phyloP scores from a whole-genome alignment of 2,329 filamentous ascomycete genomes.

The Xylaria sp. region DNA sequence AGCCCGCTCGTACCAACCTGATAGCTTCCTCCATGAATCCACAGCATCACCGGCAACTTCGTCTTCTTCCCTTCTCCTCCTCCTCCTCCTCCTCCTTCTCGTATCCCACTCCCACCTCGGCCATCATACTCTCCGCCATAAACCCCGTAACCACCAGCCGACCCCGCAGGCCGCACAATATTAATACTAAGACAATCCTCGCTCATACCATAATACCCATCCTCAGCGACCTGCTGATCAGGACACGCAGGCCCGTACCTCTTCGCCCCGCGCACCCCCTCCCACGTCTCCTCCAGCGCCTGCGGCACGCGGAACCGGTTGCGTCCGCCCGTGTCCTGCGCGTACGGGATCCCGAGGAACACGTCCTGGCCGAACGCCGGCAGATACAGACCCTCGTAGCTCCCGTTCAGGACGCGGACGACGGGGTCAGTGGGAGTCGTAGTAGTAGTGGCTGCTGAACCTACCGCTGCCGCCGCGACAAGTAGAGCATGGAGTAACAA shows the following conservation, averaged over 20 bases:
- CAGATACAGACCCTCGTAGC: conserved; percentile 51
- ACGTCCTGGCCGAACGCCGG: conserved; percentile 55
- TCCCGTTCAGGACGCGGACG: conserved; percentile 51
- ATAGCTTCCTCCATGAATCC: conserved; percentile 51
- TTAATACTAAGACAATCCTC: conserved; percentile 52
- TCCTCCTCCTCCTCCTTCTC: not conserved
- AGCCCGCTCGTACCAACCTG: conserved; percentile 50
- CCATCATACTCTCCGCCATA: too few species aligned
- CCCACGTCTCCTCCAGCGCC: conserved; percentile 53
- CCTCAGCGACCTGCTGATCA: conserved; percentile 36
- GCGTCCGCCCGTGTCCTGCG: conserved; percentile 52
- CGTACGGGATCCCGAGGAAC: conserved; percentile 57
- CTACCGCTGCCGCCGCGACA: not conserved
- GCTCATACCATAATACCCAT: conserved; percentile 44
- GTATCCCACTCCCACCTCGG: not conserved
- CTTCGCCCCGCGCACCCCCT: conserved; percentile 54
- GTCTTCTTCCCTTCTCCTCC: not conserved
- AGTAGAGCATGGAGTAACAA: not conserved
- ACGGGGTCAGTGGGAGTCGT: conserved; percentile 32
- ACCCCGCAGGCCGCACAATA: conserved; percentile 46
- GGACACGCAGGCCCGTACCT: conserved; percentile 57
- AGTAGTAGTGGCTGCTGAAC: not conserved
- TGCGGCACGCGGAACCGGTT: conserved; percentile 54
- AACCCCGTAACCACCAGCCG: conserved; percentile 19
- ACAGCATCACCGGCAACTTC: conserved; percentile 49